A percentile compares a stretch with the other conserved stretches of the same genome.
Conservation (phyloP, 2,329 filamentous ascomycete species). For the Venturia aucupariae region DNA sequence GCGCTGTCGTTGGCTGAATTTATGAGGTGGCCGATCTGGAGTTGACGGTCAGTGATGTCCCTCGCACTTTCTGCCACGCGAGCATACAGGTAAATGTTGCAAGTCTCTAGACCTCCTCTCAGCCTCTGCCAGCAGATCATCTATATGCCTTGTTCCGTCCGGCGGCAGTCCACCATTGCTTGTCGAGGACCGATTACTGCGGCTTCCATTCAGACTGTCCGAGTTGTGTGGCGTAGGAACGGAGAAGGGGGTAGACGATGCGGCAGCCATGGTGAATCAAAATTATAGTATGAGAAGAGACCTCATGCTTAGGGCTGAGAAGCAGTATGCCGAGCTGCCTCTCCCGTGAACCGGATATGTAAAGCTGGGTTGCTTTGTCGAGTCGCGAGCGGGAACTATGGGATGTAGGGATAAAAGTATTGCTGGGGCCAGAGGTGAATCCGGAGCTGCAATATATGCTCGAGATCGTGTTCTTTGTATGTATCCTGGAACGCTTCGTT, state of each 20-base stretch:
- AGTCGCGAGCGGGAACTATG: slow-evolving; percentile 2
- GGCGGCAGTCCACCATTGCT: slow-evolving; percentile 22
- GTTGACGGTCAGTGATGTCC: background rate
- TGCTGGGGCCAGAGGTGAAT: background rate
- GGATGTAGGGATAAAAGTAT: background rate
- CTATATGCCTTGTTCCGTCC: slow-evolving; percentile 26
- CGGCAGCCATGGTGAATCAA: slow-evolving; percentile 11
- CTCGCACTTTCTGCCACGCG: background rate
- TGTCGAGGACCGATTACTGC: slow-evolving; percentile 15
- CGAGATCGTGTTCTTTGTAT: background rate
- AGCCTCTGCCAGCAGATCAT: slow-evolving; percentile 34
- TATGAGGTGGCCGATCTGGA: slow-evolving; percentile 32
- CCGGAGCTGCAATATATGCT: background rate
- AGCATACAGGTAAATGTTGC: slow-evolving; percentile 22
- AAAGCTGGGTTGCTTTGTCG: background rate
- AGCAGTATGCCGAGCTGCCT: slow-evolving; percentile 2
- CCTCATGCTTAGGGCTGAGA: background rate
- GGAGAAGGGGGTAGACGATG: slow-evolving; percentile 8
- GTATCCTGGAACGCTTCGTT: background rate
- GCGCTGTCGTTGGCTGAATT: slow-evolving; percentile 33
- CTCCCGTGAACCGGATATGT: background rate
- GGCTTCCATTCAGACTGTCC: background rate
- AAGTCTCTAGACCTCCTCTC: slow-evolving; percentile 18
- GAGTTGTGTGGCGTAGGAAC: background rate
- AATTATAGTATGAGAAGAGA: background rate